phyloP scores from a whole-genome alignment of 192 early-diverging fungal species.

The Funneliformis geosporum region DNA sequence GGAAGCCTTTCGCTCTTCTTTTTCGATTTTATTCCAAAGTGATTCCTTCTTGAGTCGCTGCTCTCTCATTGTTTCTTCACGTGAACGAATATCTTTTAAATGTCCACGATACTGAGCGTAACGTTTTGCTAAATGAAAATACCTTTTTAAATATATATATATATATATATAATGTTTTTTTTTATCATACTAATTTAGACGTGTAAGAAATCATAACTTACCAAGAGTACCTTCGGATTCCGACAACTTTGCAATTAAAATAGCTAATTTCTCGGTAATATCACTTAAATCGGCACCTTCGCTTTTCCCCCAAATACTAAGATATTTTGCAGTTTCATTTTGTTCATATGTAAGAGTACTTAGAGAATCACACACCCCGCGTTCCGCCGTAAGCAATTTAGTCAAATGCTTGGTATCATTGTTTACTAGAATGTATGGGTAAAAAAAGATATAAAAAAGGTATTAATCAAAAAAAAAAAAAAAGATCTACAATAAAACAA shows the following conservation, averaged over 20 bases:
- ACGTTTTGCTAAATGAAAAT: constrained; percentile 3
- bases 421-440: neutral
- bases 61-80: constrained; percentile 20
- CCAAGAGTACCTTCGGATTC: constrained; percentile 6
- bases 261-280: constrained; percentile 8
- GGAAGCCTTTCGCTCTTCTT: constrained; percentile 25
- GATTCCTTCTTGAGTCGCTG: constrained; percentile 25
- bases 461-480: neutral
- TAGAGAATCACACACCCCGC: neutral
- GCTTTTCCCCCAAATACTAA: constrained; percentile 27
- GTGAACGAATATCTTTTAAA: constrained; percentile 20
- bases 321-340: constrained; percentile 19
- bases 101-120: constrained; percentile 21
- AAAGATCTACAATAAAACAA: neutral
- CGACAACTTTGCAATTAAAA: constrained; percentile 14
- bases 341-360: constrained; percentile 18
- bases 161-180: too few species aligned
- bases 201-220: neutral
- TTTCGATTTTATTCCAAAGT: constrained; percentile 28
- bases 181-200: neutral
- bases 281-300: constrained; percentile 25
- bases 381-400: constrained; percentile 17
- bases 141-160: neutral
- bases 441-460: neutral
- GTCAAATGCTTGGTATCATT: constrained; percentile 8